Evolutionary conservation across 108 stramenopile genomes (phyloP).

Genomic region (Parietichytrium sp.): DNA sequence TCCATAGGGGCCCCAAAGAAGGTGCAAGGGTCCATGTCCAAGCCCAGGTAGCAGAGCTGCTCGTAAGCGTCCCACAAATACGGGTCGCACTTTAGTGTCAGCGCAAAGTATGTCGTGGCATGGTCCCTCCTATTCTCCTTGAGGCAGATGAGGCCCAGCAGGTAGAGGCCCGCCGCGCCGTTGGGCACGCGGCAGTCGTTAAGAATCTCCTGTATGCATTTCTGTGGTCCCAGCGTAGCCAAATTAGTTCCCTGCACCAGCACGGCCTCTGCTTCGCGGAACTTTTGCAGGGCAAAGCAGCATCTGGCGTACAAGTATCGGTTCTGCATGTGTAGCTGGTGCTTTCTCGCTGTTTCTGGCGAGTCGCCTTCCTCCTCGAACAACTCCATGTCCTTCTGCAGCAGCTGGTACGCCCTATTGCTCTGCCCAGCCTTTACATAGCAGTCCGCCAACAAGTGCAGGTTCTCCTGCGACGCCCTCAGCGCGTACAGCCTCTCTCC

Average conservation of each 20-base stretch:
- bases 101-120: constrained; percentile 72
- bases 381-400: background rate
- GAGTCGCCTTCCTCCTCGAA: background rate
- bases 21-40: constrained; percentile 24
- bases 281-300: background rate
- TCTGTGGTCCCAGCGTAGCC: background rate
- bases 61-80: constrained; percentile 77
- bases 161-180: constrained; percentile 78
- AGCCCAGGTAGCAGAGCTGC: constrained; percentile 77
- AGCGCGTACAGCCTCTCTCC: constrained; percentile 11
- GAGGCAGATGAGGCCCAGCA: constrained; percentile 77
- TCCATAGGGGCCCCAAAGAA: too few species aligned
- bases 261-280: constrained; percentile 37
- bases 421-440: background rate
- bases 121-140: constrained; percentile 69
- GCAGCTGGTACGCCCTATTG: background rate
- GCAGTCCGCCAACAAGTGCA: background rate
- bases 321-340: background rate
- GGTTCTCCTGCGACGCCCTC: background rate
- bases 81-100: constrained; percentile 78
- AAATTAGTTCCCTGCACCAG: background rate
- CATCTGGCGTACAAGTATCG: background rate
- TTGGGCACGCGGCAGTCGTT: constrained; percentile 61
- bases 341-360: too few species aligned
- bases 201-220: background rate